phyloP scores from a whole-genome alignment of 352 stramenopile species.

The Pythium folliculosum region DNA sequence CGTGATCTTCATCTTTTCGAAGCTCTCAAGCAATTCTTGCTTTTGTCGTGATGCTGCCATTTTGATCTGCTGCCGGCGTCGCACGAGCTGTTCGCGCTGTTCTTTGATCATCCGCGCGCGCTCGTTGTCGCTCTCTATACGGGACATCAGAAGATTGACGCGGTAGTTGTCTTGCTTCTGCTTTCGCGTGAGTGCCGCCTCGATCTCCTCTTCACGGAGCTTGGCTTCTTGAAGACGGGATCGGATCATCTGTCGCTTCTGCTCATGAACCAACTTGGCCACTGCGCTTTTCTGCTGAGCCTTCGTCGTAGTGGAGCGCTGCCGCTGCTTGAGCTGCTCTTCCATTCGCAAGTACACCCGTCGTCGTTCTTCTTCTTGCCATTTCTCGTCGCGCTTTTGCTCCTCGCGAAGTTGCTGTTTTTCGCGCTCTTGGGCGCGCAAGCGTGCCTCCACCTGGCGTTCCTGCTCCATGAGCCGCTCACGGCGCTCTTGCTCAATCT shows the following conservation, averaged over 20 bases:
- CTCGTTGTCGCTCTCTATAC: slow-evolving; percentile 68
- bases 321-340: slow-evolving; percentile 47
- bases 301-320: slow-evolving; percentile 42
- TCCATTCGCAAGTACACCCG: slow-evolving; percentile 69
- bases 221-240: slow-evolving; percentile 67
- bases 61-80: slow-evolving; percentile 68
- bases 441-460: slow-evolving; percentile 37
- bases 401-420: slow-evolving; percentile 50
- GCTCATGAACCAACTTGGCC: slow-evolving; percentile 50
- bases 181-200: slow-evolving; percentile 52
- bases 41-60: slow-evolving; percentile 59
- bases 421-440: slow-evolving; percentile 50
- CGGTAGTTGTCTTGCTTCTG: slow-evolving; percentile 71
- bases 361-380: slow-evolving; percentile 51
- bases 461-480: slow-evolving; percentile 55
- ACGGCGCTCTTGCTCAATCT: slow-evolving; percentile 54
- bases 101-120: slow-evolving; percentile 53
- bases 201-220: slow-evolving; percentile 79
- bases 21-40: slow-evolving; percentile 72
- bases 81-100: slow-evolving; percentile 56
- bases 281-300: slow-evolving; percentile 54
- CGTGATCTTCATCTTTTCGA: slow-evolving; percentile 83
- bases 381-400: slow-evolving; percentile 52
- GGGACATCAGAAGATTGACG: slow-evolving; percentile 49
- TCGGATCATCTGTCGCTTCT: slow-evolving; percentile 54